These are phyloP conservation scores for Vitis amurensis DNA, from an alignment of 164 flowering plant genomes.

Conservation along the genomic window DNA sequence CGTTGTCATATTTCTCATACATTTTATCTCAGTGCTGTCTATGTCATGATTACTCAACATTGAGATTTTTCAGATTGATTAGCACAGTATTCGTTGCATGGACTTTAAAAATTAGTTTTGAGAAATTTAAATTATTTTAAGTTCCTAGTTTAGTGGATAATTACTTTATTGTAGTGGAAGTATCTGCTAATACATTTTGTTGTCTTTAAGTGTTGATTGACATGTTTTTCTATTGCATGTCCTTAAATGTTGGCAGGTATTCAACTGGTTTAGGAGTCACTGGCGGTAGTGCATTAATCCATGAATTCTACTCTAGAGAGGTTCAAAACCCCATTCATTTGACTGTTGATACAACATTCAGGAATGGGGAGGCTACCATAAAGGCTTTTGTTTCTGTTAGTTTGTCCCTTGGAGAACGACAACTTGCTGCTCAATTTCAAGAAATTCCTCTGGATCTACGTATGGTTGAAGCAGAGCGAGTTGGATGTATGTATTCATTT, in stretches of 20 bases:
- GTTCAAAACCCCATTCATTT: conserved; percentile 85
- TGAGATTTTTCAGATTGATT: too few relatives aligned
- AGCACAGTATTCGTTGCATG: too few relatives aligned
- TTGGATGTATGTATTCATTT: conserved; percentile 73
- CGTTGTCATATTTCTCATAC: too few relatives aligned
- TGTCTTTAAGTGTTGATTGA: neutral
- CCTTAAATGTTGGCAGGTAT: conserved; percentile 51
- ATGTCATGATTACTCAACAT: too few relatives aligned
- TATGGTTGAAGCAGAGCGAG: conserved; percentile 89
- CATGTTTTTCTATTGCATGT: neutral
- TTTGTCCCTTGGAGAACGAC: conserved; percentile 81
- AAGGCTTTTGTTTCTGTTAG: conserved; percentile 76
- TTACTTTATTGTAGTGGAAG: too few relatives aligned
- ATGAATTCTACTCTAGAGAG: conserved; percentile 92
- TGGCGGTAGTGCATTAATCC: conserved; percentile 87
- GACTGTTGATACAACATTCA: conserved; percentile 88
- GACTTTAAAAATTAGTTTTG: too few relatives aligned
- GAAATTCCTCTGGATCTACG: conserved; percentile 85
- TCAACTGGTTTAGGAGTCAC: conserved; percentile 93
- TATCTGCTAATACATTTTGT: neutral
- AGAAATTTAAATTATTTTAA: too few relatives aligned
- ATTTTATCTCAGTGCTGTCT: too few relatives aligned
- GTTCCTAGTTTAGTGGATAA: too few relatives aligned
- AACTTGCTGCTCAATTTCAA: conserved; percentile 92
- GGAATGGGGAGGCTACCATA: conserved; percentile 65